phyloP scores from a whole-genome alignment of 2,329 filamentous ascomycete genomes.

The Didymella glomerata region DNA sequence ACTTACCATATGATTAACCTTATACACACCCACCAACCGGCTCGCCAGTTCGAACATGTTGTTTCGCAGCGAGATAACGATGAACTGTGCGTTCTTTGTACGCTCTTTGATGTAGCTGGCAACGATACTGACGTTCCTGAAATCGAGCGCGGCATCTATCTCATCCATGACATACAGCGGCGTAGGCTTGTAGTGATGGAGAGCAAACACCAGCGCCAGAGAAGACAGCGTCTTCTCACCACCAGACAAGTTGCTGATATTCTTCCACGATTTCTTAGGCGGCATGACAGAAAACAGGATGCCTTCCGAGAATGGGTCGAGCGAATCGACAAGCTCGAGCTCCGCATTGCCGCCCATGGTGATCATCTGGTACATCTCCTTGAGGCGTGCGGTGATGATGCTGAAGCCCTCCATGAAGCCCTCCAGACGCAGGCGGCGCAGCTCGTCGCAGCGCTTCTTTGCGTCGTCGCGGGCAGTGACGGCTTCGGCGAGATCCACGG shows the following conservation, averaged over 20 bases:
- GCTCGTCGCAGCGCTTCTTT: slow-evolving; percentile 91
- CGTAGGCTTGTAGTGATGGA: slow-evolving; percentile 98
- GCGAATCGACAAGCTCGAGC: slow-evolving; percentile 91
- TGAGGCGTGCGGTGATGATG: slow-evolving; percentile 89
- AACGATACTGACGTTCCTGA: slow-evolving; percentile 97
- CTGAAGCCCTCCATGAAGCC: slow-evolving; percentile 99
- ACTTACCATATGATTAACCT: slow-evolving; percentile 92
- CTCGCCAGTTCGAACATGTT: slow-evolving; percentile 99
- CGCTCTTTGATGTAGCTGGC: slow-evolving; percentile 99
- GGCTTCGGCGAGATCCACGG: slow-evolving; percentile 82
- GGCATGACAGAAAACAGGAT: slow-evolving; percentile 99
- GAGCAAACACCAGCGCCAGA: slow-evolving; percentile 93
- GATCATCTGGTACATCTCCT: slow-evolving; percentile 99
- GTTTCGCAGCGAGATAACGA: slow-evolving; percentile 96
- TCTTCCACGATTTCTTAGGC: slow-evolving; percentile 99
- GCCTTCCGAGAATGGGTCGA: slow-evolving; percentile 96
- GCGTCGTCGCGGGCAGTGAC: slow-evolving; percentile 81
- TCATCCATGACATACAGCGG: slow-evolving; percentile 99
- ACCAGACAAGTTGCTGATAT: slow-evolving; percentile 93
- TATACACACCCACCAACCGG: slow-evolving; percentile 95
- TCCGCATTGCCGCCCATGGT: slow-evolving; percentile 99
- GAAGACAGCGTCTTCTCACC: slow-evolving; percentile 97
- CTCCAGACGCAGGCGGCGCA: slow-evolving; percentile 87
- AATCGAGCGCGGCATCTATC: slow-evolving; percentile 97
- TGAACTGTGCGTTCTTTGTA: slow-evolving; percentile 99